Evolutionary conservation across 1,284 basidiomycete genomes (phyloP).

Genomic region (Malassezia globosa): DNA sequence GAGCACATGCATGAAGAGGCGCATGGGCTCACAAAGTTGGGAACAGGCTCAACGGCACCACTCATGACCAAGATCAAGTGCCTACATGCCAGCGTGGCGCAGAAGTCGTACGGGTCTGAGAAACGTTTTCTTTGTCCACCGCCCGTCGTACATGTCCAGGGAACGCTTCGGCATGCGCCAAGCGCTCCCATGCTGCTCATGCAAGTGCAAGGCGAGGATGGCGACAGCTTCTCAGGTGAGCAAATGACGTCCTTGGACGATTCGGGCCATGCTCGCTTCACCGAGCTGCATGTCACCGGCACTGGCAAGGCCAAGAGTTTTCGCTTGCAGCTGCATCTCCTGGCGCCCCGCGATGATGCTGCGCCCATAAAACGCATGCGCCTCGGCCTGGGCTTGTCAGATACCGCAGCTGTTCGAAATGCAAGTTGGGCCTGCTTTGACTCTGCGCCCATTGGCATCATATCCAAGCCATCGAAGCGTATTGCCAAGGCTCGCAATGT

Average conservation of each 20-base stretch:
- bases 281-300: constrained; percentile 75
- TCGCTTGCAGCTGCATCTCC: constrained; percentile 58
- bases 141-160: constrained; percentile 73
- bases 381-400: background rate
- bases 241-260: constrained; percentile 49
- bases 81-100: constrained; percentile 73
- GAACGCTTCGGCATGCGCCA: constrained; percentile 50
- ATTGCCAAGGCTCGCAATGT: constrained; percentile 89
- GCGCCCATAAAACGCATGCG: constrained; percentile 1
- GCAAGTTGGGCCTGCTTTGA: constrained; percentile 73
- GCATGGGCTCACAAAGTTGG: constrained; percentile 7
- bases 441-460: constrained; percentile 80
- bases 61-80: constrained; percentile 65
- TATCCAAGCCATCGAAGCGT: constrained; percentile 94
- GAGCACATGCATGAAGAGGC: constrained; percentile 24
- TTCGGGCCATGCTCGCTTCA: constrained; percentile 65
- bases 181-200: constrained; percentile 54
- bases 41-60: constrained; percentile 11
- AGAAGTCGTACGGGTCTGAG: constrained; percentile 82
- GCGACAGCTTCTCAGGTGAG: constrained; percentile 53
- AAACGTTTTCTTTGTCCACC: constrained; percentile 82
- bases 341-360: constrained; percentile 32
- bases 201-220: constrained; percentile 70
- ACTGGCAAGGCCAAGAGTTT: constrained; percentile 80
- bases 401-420: background rate